These are phyloP conservation scores for Pyrenopolyporus hunteri DNA, from an alignment of 495 filamentous ascomycete genomes.

Conservation along the genomic window DNA sequence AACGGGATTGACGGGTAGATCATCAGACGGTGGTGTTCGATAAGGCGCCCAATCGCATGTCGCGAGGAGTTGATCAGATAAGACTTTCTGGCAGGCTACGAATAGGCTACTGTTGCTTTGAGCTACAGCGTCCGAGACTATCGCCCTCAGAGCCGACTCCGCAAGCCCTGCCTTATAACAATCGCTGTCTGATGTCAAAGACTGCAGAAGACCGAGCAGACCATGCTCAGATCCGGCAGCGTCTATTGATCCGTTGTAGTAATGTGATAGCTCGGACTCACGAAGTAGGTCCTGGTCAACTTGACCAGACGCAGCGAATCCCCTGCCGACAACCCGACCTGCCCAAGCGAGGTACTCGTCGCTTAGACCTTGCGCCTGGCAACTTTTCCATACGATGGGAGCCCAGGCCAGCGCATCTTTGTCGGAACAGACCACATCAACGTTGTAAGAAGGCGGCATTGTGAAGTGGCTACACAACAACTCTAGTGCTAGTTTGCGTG, in stretches of 20 bases:
- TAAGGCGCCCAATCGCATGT: slow-evolving; percentile 59
- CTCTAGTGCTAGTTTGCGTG: slow-evolving; percentile 71
- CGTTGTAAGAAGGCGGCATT: slow-evolving; percentile 56
- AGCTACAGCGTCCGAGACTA: slow-evolving; percentile 61
- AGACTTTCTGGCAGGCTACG: slow-evolving; percentile 53
- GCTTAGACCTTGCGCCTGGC: slow-evolving; percentile 64
- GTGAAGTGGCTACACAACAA: slow-evolving; percentile 78
- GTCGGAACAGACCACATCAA: slow-evolving; percentile 69
- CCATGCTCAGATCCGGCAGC: slow-evolving; percentile 54
- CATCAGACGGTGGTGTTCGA: slow-evolving; percentile 54
- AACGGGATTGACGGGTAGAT: slow-evolving; percentile 22
- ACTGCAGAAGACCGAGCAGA: slow-evolving; percentile 68
- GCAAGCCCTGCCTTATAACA: slow-evolving; percentile 71
- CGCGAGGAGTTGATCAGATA: slow-evolving; percentile 48
- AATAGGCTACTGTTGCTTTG: slow-evolving; percentile 54
- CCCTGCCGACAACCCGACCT: slow-evolving; percentile 79
- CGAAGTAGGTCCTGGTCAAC: slow-evolving; percentile 62
- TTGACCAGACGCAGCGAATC: slow-evolving; percentile 77
- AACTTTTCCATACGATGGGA: slow-evolving; percentile 74
- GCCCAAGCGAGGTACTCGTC: slow-evolving; percentile 81
- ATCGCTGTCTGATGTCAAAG: slow-evolving; percentile 68
- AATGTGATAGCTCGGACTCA: slow-evolving; percentile 61
- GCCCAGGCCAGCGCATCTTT: slow-evolving; percentile 64
- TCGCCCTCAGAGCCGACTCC: slow-evolving; percentile 75
- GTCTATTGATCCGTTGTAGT: slow-evolving; percentile 49